Conservation (phyloP, 768 basidiomycete genomes). For the Naematelia aurantialba region DNA sequence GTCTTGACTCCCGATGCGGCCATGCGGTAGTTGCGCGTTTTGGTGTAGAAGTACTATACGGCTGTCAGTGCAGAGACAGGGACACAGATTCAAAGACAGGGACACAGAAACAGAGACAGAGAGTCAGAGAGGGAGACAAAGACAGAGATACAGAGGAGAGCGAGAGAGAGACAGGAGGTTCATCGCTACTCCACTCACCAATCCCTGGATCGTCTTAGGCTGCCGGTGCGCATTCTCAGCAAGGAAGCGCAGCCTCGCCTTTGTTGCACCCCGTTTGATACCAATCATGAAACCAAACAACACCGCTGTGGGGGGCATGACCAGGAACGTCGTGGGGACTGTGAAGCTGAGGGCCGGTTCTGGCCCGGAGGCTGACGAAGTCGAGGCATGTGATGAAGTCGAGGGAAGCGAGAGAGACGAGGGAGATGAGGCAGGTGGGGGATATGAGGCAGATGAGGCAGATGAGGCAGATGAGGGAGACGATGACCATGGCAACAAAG, state of each 20-base stretch:
- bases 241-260: conserved; percentile 45
- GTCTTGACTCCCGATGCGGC: conserved; percentile 33
- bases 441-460: too few species aligned
- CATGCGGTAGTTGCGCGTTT: conserved; percentile 47
- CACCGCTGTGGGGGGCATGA: conserved; percentile 41
- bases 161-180: too few species aligned
- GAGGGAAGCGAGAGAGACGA: neutral
- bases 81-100: neutral
- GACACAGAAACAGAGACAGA: neutral
- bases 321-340: conserved; percentile 35
- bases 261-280: conserved; percentile 39
- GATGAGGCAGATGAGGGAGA: too few species aligned
- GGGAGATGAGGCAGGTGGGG: too few species aligned
- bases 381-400: neutral
- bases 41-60: conserved; percentile 49
- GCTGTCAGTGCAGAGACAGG: neutral
- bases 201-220: conserved; percentile 47
- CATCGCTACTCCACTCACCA: conserved; percentile 32
- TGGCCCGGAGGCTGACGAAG: neutral
- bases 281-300: conserved; percentile 44
- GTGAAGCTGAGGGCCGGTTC: neutral
- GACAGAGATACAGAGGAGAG: too few species aligned
- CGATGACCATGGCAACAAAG: neutral
- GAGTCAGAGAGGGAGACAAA: neutral
- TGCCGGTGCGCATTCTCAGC: conserved; percentile 49